Conservation (phyloP, 2,329 filamentous ascomycete genomes). For the Fusarium sp. region DNA sequence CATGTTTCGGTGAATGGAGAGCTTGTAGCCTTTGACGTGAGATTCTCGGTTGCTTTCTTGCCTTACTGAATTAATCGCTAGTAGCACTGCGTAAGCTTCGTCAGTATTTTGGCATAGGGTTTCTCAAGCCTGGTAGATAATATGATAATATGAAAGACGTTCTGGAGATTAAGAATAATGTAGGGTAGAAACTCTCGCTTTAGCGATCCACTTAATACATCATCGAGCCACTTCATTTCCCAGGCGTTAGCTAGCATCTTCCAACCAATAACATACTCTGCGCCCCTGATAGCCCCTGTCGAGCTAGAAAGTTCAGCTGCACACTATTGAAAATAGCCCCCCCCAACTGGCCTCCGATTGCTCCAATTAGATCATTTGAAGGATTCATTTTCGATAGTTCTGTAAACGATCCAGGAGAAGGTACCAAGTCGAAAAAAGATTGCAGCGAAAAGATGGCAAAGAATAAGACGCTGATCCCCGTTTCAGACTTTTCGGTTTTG, state of each 20-base stretch:
- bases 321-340: neutral
- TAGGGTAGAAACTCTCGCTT: neutral
- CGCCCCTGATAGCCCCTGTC: neutral
- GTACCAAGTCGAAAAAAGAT: neutral
- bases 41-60: too few species aligned
- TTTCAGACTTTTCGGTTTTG: neutral
- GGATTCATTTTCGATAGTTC: constrained; percentile 8
- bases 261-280: neutral
- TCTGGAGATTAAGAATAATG: neutral
- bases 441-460: neutral
- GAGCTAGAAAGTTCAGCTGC: neutral
- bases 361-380: neutral
- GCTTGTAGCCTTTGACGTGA: too few species aligned
- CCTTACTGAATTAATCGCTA: too few species aligned
- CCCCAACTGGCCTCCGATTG: neutral
- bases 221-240: neutral
- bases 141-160: neutral
- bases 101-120: too few species aligned
- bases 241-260: neutral
- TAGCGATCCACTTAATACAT: neutral
- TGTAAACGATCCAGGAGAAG: neutral
- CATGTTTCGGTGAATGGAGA: too few species aligned
- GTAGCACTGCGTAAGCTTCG: too few species aligned
- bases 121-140: too few species aligned
- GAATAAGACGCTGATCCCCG: neutral